These are phyloP conservation scores for Solanum pinnatisectum DNA, from an alignment of 257 asterid genomes.

Conservation along the genomic window DNA sequence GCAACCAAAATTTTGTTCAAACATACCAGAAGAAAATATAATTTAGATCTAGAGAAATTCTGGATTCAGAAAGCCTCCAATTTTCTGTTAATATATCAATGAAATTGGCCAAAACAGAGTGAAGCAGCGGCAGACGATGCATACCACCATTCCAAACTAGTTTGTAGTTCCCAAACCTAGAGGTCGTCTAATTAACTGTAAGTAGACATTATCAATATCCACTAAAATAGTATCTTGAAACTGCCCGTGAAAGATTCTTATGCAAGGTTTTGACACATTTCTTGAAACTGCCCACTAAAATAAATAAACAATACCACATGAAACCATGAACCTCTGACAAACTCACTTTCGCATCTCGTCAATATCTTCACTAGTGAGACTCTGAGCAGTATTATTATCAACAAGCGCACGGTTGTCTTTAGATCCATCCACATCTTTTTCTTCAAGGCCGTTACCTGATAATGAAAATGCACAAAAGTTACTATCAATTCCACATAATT, in stretches of 20 bases:
- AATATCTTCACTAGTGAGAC: slow-evolving; percentile 75
- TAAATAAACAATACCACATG: not conserved
- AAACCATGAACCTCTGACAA: not conserved
- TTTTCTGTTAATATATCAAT: not conserved
- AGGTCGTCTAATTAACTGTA: not conserved
- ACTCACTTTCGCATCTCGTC: slow-evolving; percentile 66
- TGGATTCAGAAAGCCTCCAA: not conserved
- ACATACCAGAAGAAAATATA: not conserved
- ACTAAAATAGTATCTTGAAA: not conserved
- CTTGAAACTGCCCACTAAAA: not conserved
- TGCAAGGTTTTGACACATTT: not conserved
- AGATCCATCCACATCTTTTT: slow-evolving; percentile 36
- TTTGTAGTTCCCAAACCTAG: not conserved
- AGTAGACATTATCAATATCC: not conserved
- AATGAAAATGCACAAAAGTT: slow-evolving; percentile 3
- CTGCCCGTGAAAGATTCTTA: not conserved
- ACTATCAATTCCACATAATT: slow-evolving; percentile 1
- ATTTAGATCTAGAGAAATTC: not conserved
- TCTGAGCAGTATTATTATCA: slow-evolving; percentile 90
- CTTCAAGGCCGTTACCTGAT: slow-evolving; percentile 42
- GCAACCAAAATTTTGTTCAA: not conserved
- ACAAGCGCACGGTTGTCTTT: slow-evolving; percentile 78
- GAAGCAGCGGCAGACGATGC: not conserved
- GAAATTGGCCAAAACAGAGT: not conserved
- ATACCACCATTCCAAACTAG: not conserved